Evolutionary conservation across 257 asterid species (phyloP).

Genomic region (Solanum dulcamara): DNA sequence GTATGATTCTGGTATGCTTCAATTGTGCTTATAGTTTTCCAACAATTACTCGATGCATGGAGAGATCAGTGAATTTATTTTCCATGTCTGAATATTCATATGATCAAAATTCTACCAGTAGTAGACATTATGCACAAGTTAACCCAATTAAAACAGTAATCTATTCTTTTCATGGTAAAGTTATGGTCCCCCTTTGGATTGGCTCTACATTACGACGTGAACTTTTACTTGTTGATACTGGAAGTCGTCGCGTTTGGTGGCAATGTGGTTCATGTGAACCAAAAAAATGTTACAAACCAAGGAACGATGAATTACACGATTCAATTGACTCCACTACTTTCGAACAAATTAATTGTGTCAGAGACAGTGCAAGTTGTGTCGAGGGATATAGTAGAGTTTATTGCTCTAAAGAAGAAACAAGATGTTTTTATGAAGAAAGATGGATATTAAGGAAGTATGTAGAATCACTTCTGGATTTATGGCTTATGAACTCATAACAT

Average conservation of each 20-base stretch:
- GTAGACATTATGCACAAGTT: not conserved
- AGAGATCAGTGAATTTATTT: not conserved
- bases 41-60: not conserved
- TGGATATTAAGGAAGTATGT: not conserved
- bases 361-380: not conserved
- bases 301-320: not conserved
- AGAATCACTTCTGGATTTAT: not conserved
- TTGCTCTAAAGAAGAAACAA: not conserved
- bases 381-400: not conserved
- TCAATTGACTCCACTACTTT: not conserved
- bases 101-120: not conserved
- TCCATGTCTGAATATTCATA: not conserved
- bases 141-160: not conserved
- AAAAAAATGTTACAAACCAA: not conserved
- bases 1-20: no score
- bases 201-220: not conserved
- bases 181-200: not conserved
- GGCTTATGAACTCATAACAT: not conserved
- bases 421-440: not conserved
- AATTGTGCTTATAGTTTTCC: no score
- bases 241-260: not conserved
- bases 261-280: not conserved
- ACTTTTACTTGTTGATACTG: not conserved
- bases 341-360: not conserved
- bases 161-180: not conserved